Evolutionary conservation across 495 filamentous ascomycete genomes (phyloP).

Genomic region (Neurospora sp.): DNA sequence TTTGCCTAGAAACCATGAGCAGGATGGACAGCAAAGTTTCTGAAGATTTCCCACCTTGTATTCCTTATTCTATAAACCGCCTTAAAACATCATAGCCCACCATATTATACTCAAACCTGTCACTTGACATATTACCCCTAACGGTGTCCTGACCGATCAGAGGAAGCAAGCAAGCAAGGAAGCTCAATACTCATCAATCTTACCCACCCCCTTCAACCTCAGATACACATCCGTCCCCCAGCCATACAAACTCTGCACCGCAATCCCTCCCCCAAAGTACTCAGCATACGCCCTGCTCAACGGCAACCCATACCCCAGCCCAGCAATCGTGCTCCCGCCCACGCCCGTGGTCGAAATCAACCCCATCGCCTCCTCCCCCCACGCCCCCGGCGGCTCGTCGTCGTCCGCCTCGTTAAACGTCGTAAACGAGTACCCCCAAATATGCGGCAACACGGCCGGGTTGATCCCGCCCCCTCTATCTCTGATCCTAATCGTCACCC

Average conservation of each 20-base stretch:
- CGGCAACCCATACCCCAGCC: constrained; percentile 87
- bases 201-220: constrained; percentile 78
- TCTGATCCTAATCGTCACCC: constrained; percentile 89
- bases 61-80: too few species aligned
- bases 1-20: too few species aligned
- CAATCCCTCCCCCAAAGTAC: constrained; percentile 95
- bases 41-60: too few species aligned
- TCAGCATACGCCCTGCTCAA: constrained; percentile 91
- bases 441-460: constrained; percentile 69
- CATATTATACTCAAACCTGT: background rate
- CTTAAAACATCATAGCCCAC: too few species aligned
- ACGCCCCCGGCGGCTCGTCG: constrained; percentile 23
- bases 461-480: constrained; percentile 90
- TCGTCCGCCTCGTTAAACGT: constrained; percentile 70
- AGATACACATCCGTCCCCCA: constrained; percentile 65
- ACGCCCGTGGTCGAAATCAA: constrained; percentile 59
- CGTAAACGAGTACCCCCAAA: constrained; percentile 95
- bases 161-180: background rate
- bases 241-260: constrained; percentile 86
- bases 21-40: too few species aligned
- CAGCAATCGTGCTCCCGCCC: constrained; percentile 70
- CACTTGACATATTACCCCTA: background rate
- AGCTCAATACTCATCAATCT: constrained; percentile 34
- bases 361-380: constrained; percentile 54
- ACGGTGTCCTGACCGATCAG: too few species aligned